Conservation (phyloP, 768 basidiomycete species). For the Hysterangium stoloniferum region DNA sequence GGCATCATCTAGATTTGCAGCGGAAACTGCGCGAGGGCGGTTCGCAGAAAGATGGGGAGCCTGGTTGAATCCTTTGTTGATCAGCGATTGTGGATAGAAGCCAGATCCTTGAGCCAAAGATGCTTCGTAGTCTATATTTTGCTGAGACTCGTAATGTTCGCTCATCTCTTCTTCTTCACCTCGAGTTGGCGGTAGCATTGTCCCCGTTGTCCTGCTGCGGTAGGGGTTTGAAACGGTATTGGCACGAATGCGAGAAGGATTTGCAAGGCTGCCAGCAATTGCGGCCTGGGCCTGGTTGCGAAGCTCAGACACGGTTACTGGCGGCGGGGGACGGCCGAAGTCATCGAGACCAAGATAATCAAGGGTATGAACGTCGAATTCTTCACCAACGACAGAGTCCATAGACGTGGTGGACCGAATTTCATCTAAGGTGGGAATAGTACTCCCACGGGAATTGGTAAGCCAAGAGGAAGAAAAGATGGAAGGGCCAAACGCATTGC, state of each 20-base stretch:
- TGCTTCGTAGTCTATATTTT: conserved; percentile 7
- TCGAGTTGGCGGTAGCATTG: conserved; percentile 53
- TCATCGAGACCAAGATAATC: conserved; percentile 96
- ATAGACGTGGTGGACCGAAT: conserved; percentile 72
- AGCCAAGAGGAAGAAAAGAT: conserved; percentile 92
- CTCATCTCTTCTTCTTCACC: conserved; percentile 71
- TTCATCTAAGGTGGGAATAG: conserved; percentile 68
- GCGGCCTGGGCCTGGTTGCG: conserved; percentile 87
- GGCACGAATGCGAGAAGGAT: conserved; percentile 75
- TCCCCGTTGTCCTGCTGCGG: conserved; percentile 47
- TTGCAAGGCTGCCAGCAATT: conserved; percentile 74
- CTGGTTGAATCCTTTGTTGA: conserved; percentile 68
- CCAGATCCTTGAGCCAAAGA: conserved; percentile 3
- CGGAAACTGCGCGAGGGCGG: conserved; percentile 79
- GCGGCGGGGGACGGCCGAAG: conserved; percentile 61
- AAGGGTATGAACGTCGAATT: conserved; percentile 88
- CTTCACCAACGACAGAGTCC: conserved; percentile 61
- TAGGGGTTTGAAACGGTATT: conserved; percentile 94
- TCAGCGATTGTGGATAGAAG: conserved; percentile 10
- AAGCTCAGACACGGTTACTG: conserved; percentile 83
- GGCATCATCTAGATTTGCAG: conserved; percentile 81
- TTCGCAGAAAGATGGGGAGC: conserved; percentile 52
- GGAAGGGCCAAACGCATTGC: conserved; percentile 62
- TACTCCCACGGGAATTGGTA: conserved; percentile 44
- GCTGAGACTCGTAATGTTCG: conserved; percentile 45